Conservation (phyloP, 2,329 filamentous ascomycete species). For the Grosmannia huntii region DNA sequence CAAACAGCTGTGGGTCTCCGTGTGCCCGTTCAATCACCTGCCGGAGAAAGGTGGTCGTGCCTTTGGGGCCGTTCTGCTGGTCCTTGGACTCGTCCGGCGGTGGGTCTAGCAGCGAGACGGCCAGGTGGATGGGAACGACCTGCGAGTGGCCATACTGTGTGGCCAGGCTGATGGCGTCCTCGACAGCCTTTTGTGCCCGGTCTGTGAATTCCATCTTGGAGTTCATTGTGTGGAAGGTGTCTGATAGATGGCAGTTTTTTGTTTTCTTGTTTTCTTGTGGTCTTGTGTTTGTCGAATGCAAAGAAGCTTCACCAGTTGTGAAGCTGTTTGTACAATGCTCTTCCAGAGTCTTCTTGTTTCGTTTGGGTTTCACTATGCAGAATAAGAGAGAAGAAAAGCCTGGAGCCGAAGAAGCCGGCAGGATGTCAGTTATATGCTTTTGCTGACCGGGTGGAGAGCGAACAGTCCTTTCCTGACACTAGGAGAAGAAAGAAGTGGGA, state of each 20-base stretch:
- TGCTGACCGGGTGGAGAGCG: neutral
- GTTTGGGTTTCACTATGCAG: neutral
- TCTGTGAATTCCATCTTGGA: slow-evolving; percentile 87
- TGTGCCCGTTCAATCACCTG: slow-evolving; percentile 91
- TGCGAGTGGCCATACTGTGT: slow-evolving; percentile 87
- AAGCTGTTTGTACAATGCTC: neutral
- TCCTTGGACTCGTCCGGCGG: slow-evolving; percentile 67
- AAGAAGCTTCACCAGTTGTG: neutral
- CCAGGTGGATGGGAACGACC: slow-evolving; percentile 79
- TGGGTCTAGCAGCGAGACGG: slow-evolving; percentile 67
- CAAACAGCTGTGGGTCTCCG: slow-evolving; percentile 80
- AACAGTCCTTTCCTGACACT: neutral
- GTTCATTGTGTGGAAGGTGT: slow-evolving; percentile 37
- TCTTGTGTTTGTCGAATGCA: neutral
- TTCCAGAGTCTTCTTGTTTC: neutral
- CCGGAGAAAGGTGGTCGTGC: slow-evolving; percentile 66
- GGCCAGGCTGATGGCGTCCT: slow-evolving; percentile 77
- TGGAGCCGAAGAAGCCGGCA: neutral
- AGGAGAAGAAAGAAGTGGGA: neutral
- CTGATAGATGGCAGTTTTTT: too few species aligned
- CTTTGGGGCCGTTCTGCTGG: slow-evolving; percentile 62
- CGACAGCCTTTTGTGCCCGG: slow-evolving; percentile 76
- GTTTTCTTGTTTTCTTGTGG: too few species aligned
- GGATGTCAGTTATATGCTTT: neutral
- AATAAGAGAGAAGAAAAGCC: neutral